Percentiles rank a stretch among this genome's conserved stretches.
Evolutionary conservation across 768 basidiomycete species (phyloP).

Genomic region (Coprinellus aureogranulatus): DNA sequence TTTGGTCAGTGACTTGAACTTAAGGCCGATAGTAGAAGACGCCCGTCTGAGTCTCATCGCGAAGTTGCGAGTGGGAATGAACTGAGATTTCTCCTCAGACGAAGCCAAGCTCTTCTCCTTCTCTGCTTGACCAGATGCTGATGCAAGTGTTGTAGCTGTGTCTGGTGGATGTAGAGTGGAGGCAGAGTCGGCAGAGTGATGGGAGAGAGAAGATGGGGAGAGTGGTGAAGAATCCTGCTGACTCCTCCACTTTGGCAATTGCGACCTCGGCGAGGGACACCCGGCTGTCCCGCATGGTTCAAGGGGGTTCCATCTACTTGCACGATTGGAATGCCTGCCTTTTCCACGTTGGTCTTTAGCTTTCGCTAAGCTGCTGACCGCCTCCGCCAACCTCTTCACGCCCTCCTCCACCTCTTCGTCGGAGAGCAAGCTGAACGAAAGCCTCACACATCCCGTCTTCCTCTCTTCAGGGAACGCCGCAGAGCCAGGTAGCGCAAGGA

Average conservation of each 20-base stretch:
- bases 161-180: background rate
- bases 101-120: no score
- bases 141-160: no score
- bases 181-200: background rate
- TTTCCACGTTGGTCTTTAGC: background rate
- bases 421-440: constrained; percentile 67
- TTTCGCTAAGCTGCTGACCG: background rate
- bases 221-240: no score
- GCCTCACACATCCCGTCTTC: constrained; percentile 67
- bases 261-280: no score
- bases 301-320: no score
- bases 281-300: no score
- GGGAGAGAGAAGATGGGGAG: no score
- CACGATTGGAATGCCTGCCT: background rate
- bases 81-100: background rate
- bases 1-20: background rate
- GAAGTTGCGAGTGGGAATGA: background rate
- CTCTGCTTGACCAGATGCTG: background rate
- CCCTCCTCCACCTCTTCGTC: constrained; percentile 72
- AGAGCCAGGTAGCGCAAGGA: constrained; percentile 79
- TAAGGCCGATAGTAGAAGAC: background rate
- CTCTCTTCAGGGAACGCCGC: constrained; percentile 69
- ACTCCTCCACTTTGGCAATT: no score
- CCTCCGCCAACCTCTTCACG: constrained; percentile 47
- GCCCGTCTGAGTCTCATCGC: background rate